Conservation (phyloP, 345 rosid genomes). For the Gossypium longicalyx region DNA sequence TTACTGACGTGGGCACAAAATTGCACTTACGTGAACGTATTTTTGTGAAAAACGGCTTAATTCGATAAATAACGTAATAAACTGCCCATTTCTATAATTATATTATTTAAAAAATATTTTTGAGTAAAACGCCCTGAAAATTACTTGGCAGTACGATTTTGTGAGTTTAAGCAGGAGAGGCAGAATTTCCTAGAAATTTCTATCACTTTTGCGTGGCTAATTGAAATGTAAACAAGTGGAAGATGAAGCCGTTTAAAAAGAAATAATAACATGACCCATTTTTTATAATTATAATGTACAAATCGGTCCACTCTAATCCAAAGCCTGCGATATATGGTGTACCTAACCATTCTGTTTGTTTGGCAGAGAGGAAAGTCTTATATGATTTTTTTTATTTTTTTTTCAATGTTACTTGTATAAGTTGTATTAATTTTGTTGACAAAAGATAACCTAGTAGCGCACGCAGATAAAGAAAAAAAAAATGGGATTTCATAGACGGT, state of each 20-base stretch:
- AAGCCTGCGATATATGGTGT: not conserved
- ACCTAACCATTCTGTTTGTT: not conserved
- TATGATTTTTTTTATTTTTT: not conserved
- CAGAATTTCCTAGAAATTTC: not conserved
- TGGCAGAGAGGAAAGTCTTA: not conserved
- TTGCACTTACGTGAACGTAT: too few relatives aligned
- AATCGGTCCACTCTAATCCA: not conserved
- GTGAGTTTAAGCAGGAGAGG: not conserved
- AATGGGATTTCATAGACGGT: not conserved
- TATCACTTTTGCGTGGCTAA: not conserved
- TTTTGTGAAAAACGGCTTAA: too few relatives aligned
- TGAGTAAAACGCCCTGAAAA: too few relatives aligned
- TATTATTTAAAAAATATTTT: too few relatives aligned
- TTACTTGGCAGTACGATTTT: not conserved
- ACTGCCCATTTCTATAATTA: too few relatives aligned
- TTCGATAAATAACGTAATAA: too few relatives aligned
- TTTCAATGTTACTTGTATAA: not conserved
- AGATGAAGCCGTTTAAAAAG: not conserved
- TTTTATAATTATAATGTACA: too few relatives aligned
- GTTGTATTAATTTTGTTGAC: not conserved
- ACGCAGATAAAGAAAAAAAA: not conserved
- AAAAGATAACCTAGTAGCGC: not conserved
- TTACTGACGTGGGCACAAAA: too few relatives aligned
- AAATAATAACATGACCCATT: not conserved
- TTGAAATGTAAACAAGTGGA: not conserved